Conservation (phyloP, 179 eudicot species). For the Silene vulgaris region DNA sequence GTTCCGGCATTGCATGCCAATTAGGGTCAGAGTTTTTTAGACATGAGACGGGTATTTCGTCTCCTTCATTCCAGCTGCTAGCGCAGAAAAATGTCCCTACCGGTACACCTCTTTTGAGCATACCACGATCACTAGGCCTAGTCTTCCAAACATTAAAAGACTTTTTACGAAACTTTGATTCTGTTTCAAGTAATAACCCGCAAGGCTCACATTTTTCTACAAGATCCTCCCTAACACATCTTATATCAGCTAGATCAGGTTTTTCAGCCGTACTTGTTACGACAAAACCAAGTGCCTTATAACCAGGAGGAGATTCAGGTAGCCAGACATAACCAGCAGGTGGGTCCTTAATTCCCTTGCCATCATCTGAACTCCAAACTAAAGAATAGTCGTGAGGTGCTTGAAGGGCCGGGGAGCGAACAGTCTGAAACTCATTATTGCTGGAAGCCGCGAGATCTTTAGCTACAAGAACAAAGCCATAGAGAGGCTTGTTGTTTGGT, state of each 20-base stretch:
- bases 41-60: constrained; percentile 45
- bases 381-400: constrained; percentile 62
- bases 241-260: constrained; percentile 52
- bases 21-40: constrained; percentile 52
- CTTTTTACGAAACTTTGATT: constrained; percentile 28
- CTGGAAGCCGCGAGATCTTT: constrained; percentile 31
- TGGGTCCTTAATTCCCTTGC: constrained; percentile 35
- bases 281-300: constrained; percentile 70
- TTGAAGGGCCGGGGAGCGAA: constrained; percentile 45
- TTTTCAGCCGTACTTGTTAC: constrained; percentile 51
- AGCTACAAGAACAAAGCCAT: constrained; percentile 64
- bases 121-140: constrained; percentile 66
- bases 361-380: constrained; percentile 69
- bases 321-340: constrained; percentile 70
- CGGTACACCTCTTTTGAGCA: constrained; percentile 57
- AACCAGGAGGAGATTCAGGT: constrained; percentile 78
- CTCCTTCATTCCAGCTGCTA: constrained; percentile 30
- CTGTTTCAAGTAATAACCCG: constrained; percentile 31
- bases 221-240: constrained; percentile 74
- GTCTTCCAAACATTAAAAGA: constrained; percentile 60
- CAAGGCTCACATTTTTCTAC: constrained; percentile 57
- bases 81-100: constrained; percentile 70
- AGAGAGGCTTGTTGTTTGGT: constrained; percentile 42
- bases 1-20: constrained; percentile 60
- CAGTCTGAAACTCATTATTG: constrained; percentile 4